phyloP scores from a whole-genome alignment of 2,329 filamentous ascomycete genomes.

The Ilyonectria destructans region DNA sequence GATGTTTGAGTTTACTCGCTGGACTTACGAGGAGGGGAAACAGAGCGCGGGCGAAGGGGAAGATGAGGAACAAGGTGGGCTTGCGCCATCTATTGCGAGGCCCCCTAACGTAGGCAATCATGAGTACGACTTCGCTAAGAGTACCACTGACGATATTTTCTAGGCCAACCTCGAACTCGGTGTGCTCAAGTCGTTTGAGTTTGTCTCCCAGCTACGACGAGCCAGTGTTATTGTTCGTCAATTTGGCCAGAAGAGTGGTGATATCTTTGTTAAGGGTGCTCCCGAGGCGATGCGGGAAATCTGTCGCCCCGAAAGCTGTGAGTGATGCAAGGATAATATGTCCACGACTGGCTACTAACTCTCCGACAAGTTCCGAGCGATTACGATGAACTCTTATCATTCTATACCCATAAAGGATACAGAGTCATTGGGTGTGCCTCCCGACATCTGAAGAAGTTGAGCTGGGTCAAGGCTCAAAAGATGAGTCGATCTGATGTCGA shows the following conservation, averaged over 20 bases:
- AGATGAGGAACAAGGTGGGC: slow-evolving; percentile 81
- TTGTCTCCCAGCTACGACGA: slow-evolving; percentile 91
- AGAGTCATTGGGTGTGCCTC: slow-evolving; percentile 96
- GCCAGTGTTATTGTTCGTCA: slow-evolving; percentile 94
- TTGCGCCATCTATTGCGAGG: slow-evolving; percentile 90
- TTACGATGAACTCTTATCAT: slow-evolving; percentile 89
- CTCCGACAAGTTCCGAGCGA: slow-evolving; percentile 78
- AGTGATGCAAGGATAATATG: slow-evolving; percentile 52
- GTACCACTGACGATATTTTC: background rate
- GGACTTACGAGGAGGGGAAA: slow-evolving; percentile 92
- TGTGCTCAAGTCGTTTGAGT: slow-evolving; percentile 93
- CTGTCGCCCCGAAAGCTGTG: slow-evolving; percentile 85
- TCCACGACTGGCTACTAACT: slow-evolving; percentile 31
- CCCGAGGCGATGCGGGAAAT: slow-evolving; percentile 98
- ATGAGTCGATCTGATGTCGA: slow-evolving; percentile 92
- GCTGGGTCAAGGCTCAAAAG: slow-evolving; percentile 95
- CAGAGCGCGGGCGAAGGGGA: slow-evolving; percentile 76
- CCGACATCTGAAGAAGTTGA: slow-evolving; percentile 88
- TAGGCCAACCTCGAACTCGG: slow-evolving; percentile 84
- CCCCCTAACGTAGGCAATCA: slow-evolving; percentile 75
- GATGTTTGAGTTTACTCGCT: slow-evolving; percentile 98
- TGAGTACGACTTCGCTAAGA: slow-evolving; percentile 57
- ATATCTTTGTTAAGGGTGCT: slow-evolving; percentile 95
- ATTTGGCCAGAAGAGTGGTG: slow-evolving; percentile 87
- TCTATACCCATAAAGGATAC: slow-evolving; percentile 96